phyloP scores from a whole-genome alignment of 805 yeast genomes.

The Grigorovia humatica region DNA sequence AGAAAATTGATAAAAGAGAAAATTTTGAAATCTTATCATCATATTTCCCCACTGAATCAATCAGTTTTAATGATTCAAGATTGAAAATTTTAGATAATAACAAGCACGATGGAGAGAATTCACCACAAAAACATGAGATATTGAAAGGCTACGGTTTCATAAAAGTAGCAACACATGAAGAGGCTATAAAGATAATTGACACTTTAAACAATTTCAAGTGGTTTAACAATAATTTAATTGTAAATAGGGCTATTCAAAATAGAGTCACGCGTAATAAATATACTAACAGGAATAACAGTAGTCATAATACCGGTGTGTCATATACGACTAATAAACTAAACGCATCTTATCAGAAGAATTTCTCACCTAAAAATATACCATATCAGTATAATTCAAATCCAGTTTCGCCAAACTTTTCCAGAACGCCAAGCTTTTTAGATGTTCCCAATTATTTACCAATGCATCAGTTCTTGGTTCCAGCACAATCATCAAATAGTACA shows the following conservation, averaged over 20 bases:
- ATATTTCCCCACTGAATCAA: constrained; percentile 22
- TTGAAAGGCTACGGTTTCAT: constrained; percentile 44
- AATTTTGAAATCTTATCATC: constrained; percentile 17
- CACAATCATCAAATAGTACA: background rate
- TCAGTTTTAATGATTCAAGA: constrained; percentile 2
- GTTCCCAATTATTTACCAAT: background rate
- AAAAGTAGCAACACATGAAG: constrained; percentile 38
- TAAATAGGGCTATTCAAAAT: constrained; percentile 33
- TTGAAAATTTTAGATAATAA: background rate
- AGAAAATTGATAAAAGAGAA: constrained; percentile 36
- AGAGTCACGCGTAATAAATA: constrained; percentile 7
- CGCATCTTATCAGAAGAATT: background rate
- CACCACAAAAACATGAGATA: constrained; percentile 4
- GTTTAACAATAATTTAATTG: constrained; percentile 20
- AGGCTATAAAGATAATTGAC: constrained; percentile 40
- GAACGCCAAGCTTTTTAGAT: background rate
- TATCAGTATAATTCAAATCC: background rate
- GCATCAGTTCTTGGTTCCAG: background rate
- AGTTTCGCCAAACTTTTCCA: background rate
- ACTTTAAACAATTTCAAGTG: constrained; percentile 37
- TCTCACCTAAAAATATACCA: background rate
- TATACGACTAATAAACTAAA: too few relatives aligned
- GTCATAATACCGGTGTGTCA: too few relatives aligned
- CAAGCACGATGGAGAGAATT: background rate
- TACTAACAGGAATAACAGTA: background rate